Evolutionary conservation across 805 yeast genomes (phyloP), one percentile per base, ranked within the genome.

Genomic region (Teunomyces kruisii): DNA sequence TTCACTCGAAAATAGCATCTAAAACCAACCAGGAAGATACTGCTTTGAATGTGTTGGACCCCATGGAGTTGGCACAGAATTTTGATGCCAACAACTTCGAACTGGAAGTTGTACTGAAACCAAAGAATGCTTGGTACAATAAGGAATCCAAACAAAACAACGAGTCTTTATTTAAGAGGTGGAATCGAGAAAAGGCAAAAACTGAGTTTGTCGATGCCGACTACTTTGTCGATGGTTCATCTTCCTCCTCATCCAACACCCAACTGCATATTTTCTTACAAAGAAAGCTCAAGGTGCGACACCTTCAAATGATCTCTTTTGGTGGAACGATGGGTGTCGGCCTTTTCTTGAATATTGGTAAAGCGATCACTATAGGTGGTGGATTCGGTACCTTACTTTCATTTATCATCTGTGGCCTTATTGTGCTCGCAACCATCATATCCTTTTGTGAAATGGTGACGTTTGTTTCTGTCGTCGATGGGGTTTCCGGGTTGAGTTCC

Each of bases 261-360:
- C 15, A 42, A 50, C 38, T 46, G 9, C 31, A 39, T 9, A 45
- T 45, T 9, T 57, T 53, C 28, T 55, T 83, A 37, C 86, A 81
- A 48, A 66, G 91, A 45, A 80, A 79, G 48, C 67, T 86, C 36
- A 75, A 76, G 43, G 80, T 81, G 24, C 65, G 89, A 16, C 92
- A 86, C 61, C 64, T 86, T 14, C 90, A 86, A 57, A 84, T 86
- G 82, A 82, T 86, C 39, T 86, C 91, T 0, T 68, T 87, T 26
- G 89, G 90, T 2, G 92, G 90, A 1, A 84, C 91, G 0, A 61
- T 86, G 4, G 94, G 94, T 1, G 92, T 86, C 12, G 94, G 95
- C 0, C 62, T 86, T 14, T 75, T 84, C 45, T 65, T 86, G 17
- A 80, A 83, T 35, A 78, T 86, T 6, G 91, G 94, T 3, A 83